These are phyloP conservation scores for Candida awuae DNA, from an alignment of 805 yeast species.

Conservation along the genomic window DNA sequence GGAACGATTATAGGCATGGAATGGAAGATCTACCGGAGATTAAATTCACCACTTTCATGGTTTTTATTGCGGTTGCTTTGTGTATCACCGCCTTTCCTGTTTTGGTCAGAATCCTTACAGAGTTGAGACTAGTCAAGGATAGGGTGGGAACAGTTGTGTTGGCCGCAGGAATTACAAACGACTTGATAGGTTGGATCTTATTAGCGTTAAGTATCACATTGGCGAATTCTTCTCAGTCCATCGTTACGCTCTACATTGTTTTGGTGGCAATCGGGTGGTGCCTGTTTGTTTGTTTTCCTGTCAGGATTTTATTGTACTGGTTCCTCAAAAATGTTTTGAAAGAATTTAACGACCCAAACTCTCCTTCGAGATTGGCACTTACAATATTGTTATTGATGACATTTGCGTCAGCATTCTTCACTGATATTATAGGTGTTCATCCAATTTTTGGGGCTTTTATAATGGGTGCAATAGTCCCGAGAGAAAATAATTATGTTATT, in stretches of 20 bases:
- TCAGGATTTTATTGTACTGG: constrained; percentile 40
- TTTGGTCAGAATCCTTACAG: constrained; percentile 68
- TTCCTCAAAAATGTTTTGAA: constrained; percentile 36
- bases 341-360: constrained; percentile 40
- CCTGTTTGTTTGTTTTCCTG: constrained; percentile 48
- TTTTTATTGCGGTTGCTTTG: constrained; percentile 75
- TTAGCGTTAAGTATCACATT: constrained; percentile 69
- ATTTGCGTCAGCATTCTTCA: constrained; percentile 64
- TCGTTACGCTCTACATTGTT: constrained; percentile 61
- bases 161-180: constrained; percentile 78
- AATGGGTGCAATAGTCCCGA: constrained; percentile 66
- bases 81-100: constrained; percentile 86
- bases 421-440: constrained; percentile 80
- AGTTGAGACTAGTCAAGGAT: constrained; percentile 59
- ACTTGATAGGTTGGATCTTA: constrained; percentile 73
- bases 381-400: constrained; percentile 47
- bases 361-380: constrained; percentile 58
- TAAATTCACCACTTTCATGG: constrained; percentile 66
- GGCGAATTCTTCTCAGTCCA: constrained; percentile 64
- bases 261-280: constrained; percentile 66
- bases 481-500: constrained; percentile 67
- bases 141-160: constrained; percentile 67
- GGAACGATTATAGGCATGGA: constrained; percentile 41
- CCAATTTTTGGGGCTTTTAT: constrained; percentile 82
- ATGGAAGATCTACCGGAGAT: constrained; percentile 30